phyloP scores from a whole-genome alignment of 1,284 basidiomycete species.

The Microbotryum violaceum region DNA sequence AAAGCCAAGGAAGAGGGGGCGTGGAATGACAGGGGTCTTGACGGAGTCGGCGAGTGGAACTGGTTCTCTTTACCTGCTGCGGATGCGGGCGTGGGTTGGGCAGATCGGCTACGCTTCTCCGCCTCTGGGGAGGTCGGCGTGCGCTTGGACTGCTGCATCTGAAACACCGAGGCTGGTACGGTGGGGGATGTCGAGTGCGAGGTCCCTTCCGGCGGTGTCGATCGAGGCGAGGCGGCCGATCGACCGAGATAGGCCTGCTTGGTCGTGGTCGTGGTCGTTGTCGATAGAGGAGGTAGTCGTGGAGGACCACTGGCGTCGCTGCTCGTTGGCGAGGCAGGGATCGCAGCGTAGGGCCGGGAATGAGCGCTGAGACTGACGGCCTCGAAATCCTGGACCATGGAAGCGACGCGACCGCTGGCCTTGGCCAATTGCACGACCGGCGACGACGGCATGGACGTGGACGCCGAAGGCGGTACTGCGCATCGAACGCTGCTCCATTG shows the following conservation, averaged over 20 bases:
- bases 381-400: slow-evolving; percentile 24
- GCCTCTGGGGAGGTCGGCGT: neutral
- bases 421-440: neutral
- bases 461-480: no score
- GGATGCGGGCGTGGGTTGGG: neutral
- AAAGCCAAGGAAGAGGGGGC: no score
- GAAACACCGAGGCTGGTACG: slow-evolving; percentile 27
- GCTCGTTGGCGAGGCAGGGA: neutral
- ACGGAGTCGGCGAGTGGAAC: neutral
- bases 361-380: slow-evolving; percentile 5
- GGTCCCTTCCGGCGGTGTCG: neutral
- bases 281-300: neutral
- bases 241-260: neutral
- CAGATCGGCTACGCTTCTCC: neutral
- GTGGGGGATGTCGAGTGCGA: neutral
- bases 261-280: neutral
- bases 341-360: slow-evolving; percentile 13
- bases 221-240: neutral
- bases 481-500: slow-evolving; percentile 8
- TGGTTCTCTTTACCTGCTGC: slow-evolving; percentile 17
- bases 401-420: slow-evolving; percentile 8
- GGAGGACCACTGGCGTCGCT: neutral
- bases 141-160: slow-evolving; percentile 5
- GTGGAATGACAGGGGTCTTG: neutral
- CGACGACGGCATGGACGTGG: neutral